Conservation (phyloP, 73 alveolate species). For the Tetrahymena thermophila region DNA sequence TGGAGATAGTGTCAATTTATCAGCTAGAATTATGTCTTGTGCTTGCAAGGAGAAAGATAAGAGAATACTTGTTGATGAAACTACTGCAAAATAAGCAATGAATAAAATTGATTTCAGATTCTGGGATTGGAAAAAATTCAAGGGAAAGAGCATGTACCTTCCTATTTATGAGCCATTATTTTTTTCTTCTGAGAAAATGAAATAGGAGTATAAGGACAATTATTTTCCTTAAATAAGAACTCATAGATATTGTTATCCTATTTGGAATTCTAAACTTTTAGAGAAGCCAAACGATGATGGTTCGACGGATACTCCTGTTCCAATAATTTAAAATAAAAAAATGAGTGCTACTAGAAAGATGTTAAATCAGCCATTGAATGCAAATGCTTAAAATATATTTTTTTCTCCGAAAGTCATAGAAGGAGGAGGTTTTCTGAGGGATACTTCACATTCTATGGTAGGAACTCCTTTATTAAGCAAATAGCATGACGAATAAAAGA, state of each 20-base stretch:
- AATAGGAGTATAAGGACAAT: neutral
- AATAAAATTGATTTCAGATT: neutral
- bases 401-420: neutral
- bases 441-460: neutral
- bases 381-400: neutral
- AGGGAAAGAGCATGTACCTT: constrained; percentile 24
- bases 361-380: neutral
- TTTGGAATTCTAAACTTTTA: neutral
- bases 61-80: neutral
- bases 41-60: constrained; percentile 14
- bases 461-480: neutral
- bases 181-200: neutral
- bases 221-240: neutral
- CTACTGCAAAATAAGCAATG: constrained; percentile 25
- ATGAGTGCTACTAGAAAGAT: neutral
- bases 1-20: constrained; percentile 89
- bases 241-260: neutral
- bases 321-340: neutral
- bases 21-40: constrained; percentile 81
- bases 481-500: neutral
- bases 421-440: neutral
- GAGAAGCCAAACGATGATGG: neutral
- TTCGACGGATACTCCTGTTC: neutral
- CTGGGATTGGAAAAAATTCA: neutral
- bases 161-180: constrained; percentile 20